Percentiles rank a stretch among this genome's conserved stretches.
Evolutionary conservation across 1,139 yeast genomes (phyloP).

Genomic region (Candida neerlandica): DNA sequence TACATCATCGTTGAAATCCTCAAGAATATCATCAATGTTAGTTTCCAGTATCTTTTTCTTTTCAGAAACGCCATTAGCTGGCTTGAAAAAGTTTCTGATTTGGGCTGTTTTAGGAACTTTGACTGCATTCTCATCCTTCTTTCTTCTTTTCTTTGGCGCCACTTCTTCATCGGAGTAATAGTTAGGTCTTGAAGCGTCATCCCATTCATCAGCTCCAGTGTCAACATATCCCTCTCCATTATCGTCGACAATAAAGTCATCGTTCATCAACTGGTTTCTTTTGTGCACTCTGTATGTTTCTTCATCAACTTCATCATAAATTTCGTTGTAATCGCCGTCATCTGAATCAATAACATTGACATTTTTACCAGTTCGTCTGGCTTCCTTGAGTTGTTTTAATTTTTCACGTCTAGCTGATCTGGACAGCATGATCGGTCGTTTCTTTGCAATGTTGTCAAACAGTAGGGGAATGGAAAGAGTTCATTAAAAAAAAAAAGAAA

Average conservation of each 20-base stretch:
- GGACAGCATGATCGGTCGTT: conserved; percentile 26
- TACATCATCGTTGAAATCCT: conserved; percentile 37
- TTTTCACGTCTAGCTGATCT: conserved; percentile 35
- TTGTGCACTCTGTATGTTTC: conserved; percentile 74
- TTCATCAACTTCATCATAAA: conserved; percentile 89
- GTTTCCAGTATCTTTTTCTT: conserved; percentile 34
- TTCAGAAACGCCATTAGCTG: conserved; percentile 25
- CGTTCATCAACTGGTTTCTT: conserved; percentile 78
- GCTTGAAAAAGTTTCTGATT: conserved; percentile 57
- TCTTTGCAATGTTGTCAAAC: not conserved
- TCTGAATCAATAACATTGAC: conserved; percentile 20
- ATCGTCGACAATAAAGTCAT: conserved; percentile 93
- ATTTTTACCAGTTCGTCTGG: conserved; percentile 39
- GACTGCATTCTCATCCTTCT: conserved; percentile 36
- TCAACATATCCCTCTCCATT: conserved; percentile 90
- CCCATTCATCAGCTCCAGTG: conserved; percentile 91
- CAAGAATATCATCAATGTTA: conserved; percentile 49
- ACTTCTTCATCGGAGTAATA: conserved; percentile 57
- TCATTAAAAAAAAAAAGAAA: conserved; percentile 5
- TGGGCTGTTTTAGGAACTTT: conserved; percentile 52
- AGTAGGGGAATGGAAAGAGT: not conserved
- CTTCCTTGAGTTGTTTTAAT: conserved; percentile 43
- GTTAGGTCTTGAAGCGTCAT: conserved; percentile 49
- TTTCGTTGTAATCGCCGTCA: conserved; percentile 29
- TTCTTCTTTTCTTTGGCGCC: conserved; percentile 30